Base-by-base conservation (phyloP, 2,329 filamentous ascomycete genomes). In the Alternaria brassicae region DNA sequence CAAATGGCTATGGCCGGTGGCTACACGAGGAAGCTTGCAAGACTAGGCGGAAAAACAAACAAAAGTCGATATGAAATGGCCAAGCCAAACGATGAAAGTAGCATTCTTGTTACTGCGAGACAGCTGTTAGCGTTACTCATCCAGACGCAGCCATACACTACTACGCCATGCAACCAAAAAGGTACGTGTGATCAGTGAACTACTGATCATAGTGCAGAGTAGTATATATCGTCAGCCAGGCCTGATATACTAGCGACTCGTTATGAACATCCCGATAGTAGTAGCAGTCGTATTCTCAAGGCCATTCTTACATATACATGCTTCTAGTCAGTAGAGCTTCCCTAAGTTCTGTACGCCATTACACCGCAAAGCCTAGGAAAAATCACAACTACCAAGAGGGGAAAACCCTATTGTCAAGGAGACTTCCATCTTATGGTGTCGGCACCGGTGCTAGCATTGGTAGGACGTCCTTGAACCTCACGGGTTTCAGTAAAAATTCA, bases 401-500 rank as follows among this genome's bases (percentile, higher is more conserved):
- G 13, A 13, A 9, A 21, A 39, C 2, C 17, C 17, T 39, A 39
- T 3, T 0, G 6, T 23, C 6, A 23, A 23, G 0, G 19, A 40
- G 17, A 40, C 19, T 2, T 23, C 5, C 10, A 23, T 7, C 28
- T 48, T 19, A 48, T 36, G 28, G 19, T 23, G 19, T 36, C 5
- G 28, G 15, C 13, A 39, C 12, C 27, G 34, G 27, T 27, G 42
- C 45, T 27, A 63, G 41, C 25, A 63, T 40, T 19, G 50, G 65
- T 37, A 49, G 19, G 49, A 72, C 28, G 42, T 69, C 58, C 34
- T 58, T 62, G 41, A 73, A 62, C 42, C 59, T 60, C 8, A 71
- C 63, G 9, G 70, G 70, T 45, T 73, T 73, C 4, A 66, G 62
- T 13, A 73, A 36, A 45, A 68, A 73, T 28, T 61, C 37, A 40